Base-by-base conservation (phyloP, 148 eudicot species). In the Fallopia convolvulus region DNA sequence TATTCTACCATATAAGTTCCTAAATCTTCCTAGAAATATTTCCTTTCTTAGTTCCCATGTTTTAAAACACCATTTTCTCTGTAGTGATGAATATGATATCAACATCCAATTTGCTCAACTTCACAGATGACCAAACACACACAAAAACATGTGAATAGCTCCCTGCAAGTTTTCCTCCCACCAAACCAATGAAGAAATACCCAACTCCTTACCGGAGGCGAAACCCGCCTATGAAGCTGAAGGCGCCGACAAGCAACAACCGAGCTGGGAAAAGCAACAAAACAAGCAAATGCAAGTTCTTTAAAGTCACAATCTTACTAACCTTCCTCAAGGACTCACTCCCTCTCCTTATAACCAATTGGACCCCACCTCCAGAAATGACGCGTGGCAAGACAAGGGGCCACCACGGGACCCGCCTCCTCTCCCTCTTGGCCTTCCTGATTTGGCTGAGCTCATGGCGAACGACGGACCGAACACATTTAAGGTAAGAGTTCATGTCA, bases 401-500 rank as follows among this genome's bases (percentile, higher is more conserved):
- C 44, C 90, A 87, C 99, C 97, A 95, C 91, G 92, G 86, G 14
- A 80, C 79, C 76, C 80, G 87, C 58, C 83, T 81, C 5, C 91
- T 87, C 5, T 80, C 77, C 65, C 91, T 84, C 61, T 76, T 78
- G 17, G 87, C 87, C 82, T 87, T 92, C 65, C 97, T 86, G 6
- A 84, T 74, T 23, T 79, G 83, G 66, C 60, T 87, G 65, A 89
- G 90, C 83, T 95, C 97, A 26, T 86, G 88, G 40, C 94, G 90
- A 65, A 95, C 83, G 48, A 92, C 86, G 52, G 80, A 81, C 49
- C 92, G 80, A 12, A 91, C 82, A 0, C 91, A 89, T 72, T 84
- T 92, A 23, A 87, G 72, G 81, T 95, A 95, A 0, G 99, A 89
- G 76, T 75, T 81, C 91, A 92, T 91, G 85, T 95, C 97, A 15